These are phyloP conservation scores for Colletotrichum tanaceti DNA, from an alignment of 2,329 filamentous ascomycete genomes.

Conservation along the genomic window DNA sequence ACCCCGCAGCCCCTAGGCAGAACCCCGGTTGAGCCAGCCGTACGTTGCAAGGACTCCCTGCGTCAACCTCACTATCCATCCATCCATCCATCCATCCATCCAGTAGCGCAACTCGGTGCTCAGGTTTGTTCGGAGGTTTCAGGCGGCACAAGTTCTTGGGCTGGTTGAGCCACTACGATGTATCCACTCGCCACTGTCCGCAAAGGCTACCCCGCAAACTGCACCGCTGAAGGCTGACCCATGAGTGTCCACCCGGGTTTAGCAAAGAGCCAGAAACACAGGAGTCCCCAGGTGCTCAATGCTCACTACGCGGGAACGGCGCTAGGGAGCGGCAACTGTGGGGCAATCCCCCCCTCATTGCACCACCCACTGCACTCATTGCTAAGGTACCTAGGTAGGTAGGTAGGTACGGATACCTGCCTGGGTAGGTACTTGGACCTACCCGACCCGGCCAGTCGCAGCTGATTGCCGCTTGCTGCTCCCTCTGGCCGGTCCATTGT, in stretches of 20 bases:
- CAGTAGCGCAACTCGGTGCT: too few relatives aligned
- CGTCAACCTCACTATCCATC: not conserved
- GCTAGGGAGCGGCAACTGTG: constrained; percentile 33
- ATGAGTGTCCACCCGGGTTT: not conserved
- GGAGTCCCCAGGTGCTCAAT: too few relatives aligned
- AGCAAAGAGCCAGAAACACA: constrained; percentile 7
- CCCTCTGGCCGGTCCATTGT: constrained; percentile 31
- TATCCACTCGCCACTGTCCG: constrained; percentile 11
- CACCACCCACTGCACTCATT: constrained; percentile 10
- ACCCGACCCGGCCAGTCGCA: constrained; percentile 30
- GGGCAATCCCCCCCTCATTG: constrained; percentile 4
- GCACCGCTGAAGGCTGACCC: constrained; percentile 19
- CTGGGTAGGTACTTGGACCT: not conserved
- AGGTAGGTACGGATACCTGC: too few relatives aligned
- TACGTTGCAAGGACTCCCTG: constrained; percentile 15
- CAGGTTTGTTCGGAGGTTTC: constrained; percentile 34
- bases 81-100: too few relatives aligned
- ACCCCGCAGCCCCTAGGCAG: constrained; percentile 1
- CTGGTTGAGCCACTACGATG: not conserved
- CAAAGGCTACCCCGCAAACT: constrained; percentile 37
- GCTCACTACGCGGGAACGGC: constrained; percentile 15
- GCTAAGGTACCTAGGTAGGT: too few relatives aligned
- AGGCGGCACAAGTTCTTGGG: constrained; percentile 22
- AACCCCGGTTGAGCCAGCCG: not conserved
- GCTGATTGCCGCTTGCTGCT: constrained; percentile 34